phyloP scores from a whole-genome alignment of 2,329 filamentous ascomycete species.

The Penicillium palitans region DNA sequence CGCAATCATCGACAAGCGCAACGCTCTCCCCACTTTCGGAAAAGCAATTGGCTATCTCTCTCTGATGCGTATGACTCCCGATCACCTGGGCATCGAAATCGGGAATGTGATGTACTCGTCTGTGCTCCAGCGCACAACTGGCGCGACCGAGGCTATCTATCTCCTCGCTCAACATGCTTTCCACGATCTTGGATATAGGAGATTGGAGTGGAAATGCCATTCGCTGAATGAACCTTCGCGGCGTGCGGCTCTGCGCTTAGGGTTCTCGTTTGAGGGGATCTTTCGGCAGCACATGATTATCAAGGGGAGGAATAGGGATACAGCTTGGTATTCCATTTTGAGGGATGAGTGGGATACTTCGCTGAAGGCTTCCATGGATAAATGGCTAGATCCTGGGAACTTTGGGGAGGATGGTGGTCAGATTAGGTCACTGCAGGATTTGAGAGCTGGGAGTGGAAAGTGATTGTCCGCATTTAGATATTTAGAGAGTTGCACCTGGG shows the following conservation, averaged over 20 bases:
- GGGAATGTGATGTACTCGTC: conserved; percentile 57
- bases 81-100: conserved; percentile 57
- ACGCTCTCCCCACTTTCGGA: conserved; percentile 22
- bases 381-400: conserved; percentile 57
- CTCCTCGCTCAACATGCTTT: conserved; percentile 58
- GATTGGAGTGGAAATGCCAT: conserved; percentile 67
- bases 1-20: conserved; percentile 43
- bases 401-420: conserved; percentile 59
- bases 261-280: conserved; percentile 60
- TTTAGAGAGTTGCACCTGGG: neutral
- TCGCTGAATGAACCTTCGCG: conserved; percentile 56
- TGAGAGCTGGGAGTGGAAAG: conserved; percentile 23
- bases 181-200: conserved; percentile 54
- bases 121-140: conserved; percentile 54
- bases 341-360: conserved; percentile 64
- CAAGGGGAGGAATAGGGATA: conserved; percentile 59
- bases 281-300: conserved; percentile 64
- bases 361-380: conserved; percentile 51
- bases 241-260: conserved; percentile 57
- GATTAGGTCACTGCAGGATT: conserved; percentile 45
- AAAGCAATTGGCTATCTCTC: conserved; percentile 46
- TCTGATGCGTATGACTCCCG: conserved; percentile 50
- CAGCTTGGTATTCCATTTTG: conserved; percentile 60
- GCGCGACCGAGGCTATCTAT: conserved; percentile 60
- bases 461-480: neutral